Evolutionary conservation across 768 basidiomycete genomes (phyloP).

Genomic region (Nevesoporus exiguus): DNA sequence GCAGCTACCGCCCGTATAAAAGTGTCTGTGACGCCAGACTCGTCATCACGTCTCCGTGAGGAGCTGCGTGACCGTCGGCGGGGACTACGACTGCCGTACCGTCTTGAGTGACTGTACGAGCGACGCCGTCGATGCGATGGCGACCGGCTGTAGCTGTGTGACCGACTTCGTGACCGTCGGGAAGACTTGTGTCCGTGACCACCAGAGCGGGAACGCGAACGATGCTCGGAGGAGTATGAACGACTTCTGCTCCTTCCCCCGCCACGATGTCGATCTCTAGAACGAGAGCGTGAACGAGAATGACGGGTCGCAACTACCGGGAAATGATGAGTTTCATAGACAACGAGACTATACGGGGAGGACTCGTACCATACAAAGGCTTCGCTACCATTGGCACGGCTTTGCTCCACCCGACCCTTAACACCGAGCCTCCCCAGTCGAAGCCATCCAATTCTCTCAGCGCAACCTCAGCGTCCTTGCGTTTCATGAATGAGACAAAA

Average conservation of each 20-base stretch:
- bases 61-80: slow-evolving; percentile 37
- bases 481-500: slow-evolving; percentile 95
- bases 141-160: slow-evolving; percentile 36
- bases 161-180: slow-evolving; percentile 26
- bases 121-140: slow-evolving; percentile 39
- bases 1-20: slow-evolving; percentile 87
- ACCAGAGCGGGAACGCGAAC: slow-evolving; percentile 33
- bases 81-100: slow-evolving; percentile 44
- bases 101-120: slow-evolving; percentile 50
- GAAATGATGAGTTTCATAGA: not conserved
- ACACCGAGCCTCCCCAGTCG: slow-evolving; percentile 88
- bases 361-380: slow-evolving; percentile 69
- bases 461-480: slow-evolving; percentile 86
- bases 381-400: slow-evolving; percentile 83
- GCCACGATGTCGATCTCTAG: slow-evolving; percentile 28
- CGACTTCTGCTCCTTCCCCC: slow-evolving; percentile 27
- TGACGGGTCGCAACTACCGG: slow-evolving; percentile 22
- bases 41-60: slow-evolving; percentile 42
- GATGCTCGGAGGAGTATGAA: slow-evolving; percentile 23
- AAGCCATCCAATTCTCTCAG: slow-evolving; percentile 88
- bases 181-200: slow-evolving; percentile 26
- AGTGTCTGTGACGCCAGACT: slow-evolving; percentile 63
- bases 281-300: slow-evolving; percentile 34
- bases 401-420: slow-evolving; percentile 97
- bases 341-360: not conserved